Conservation (phyloP, 2,329 filamentous ascomycete genomes). For the Talaromyces sp. region DNA sequence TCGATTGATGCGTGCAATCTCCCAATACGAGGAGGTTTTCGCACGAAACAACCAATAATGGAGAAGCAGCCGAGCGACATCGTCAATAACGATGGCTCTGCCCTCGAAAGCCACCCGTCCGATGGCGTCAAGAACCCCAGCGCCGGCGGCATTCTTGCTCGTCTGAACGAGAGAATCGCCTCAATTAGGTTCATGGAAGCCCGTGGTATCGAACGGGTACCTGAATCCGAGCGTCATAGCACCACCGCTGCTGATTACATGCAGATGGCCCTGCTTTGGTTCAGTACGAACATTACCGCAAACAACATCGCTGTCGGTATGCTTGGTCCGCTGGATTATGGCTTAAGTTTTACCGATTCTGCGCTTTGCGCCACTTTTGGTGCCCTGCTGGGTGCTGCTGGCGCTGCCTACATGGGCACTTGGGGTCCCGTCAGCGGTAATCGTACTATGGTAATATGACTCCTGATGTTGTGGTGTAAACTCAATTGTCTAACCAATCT, state of each 20-base stretch:
- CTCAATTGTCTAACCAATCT: background rate
- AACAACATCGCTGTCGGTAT: constrained; percentile 41
- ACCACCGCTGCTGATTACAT: constrained; percentile 15
- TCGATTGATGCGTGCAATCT: too few relatives aligned
- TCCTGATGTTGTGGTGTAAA: background rate
- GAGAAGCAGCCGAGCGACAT: constrained; percentile 4
- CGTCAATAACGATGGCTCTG: background rate
- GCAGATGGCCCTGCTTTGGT: constrained; percentile 32
- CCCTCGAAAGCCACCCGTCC: constrained; percentile 6
- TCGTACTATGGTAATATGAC: constrained; percentile 35
- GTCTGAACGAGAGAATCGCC: constrained; percentile 12
- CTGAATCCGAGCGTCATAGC: constrained; percentile 13
- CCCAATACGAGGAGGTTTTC: too few relatives aligned
- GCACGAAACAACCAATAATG: background rate
- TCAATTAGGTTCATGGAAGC: constrained; percentile 12
- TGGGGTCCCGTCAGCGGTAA: constrained; percentile 41
- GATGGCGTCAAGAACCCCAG: background rate
- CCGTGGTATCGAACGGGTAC: constrained; percentile 17
- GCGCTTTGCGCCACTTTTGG: constrained; percentile 37
- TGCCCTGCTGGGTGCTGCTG: constrained; percentile 29
- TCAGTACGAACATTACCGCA: constrained; percentile 36
- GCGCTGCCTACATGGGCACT: constrained; percentile 38
- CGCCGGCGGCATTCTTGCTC: background rate
- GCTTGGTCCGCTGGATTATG: constrained; percentile 37
- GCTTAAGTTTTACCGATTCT: constrained; percentile 38